These are phyloP conservation scores for Sporothrix sp. DNA, from an alignment of 2,329 filamentous ascomycete genomes.

Conservation along the genomic window DNA sequence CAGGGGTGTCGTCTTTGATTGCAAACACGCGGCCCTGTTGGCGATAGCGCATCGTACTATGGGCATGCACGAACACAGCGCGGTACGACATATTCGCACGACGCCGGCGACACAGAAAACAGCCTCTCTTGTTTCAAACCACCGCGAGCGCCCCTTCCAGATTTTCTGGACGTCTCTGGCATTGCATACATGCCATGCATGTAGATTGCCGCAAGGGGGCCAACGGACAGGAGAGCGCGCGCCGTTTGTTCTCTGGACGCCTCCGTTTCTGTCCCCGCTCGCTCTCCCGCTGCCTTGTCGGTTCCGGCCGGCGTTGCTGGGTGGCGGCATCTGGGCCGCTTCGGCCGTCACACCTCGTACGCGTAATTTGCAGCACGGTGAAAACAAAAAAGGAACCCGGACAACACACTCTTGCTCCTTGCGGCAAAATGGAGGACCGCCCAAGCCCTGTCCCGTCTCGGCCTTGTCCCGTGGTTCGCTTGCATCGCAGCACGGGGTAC, in stretches of 20 bases:
- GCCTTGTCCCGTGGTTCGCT: constrained; percentile 1
- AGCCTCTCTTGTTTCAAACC: constrained; percentile 1
- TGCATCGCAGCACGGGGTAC: constrained; percentile 1
- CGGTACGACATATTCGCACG: too few species aligned
- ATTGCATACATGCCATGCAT: constrained; percentile 2
- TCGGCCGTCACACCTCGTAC: neutral
- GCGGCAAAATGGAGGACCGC: neutral
- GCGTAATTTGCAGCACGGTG: constrained; percentile 2
- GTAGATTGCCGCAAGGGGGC: neutral
- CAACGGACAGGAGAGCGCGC: neutral
- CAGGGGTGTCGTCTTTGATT: too few species aligned
- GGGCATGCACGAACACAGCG: too few species aligned
- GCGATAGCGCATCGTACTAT: too few species aligned
- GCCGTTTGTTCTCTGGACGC: too few species aligned
- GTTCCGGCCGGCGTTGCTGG: too few species aligned
- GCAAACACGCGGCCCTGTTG: too few species aligned
- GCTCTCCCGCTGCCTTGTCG: too few species aligned
- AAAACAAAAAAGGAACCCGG: neutral
- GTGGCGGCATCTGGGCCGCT: too few species aligned
- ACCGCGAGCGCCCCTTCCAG: neutral
- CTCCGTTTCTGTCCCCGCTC: too few species aligned
- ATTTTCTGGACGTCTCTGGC: neutral
- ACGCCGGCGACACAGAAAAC: too few species aligned
- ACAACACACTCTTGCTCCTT: neutral
- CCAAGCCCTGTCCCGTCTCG: neutral